Percentiles rank a stretch among this genome's conserved stretches.
These are phyloP conservation scores for Seiridium unicorne DNA, from an alignment of 2,329 filamentous ascomycete genomes.

Conservation along the genomic window DNA sequence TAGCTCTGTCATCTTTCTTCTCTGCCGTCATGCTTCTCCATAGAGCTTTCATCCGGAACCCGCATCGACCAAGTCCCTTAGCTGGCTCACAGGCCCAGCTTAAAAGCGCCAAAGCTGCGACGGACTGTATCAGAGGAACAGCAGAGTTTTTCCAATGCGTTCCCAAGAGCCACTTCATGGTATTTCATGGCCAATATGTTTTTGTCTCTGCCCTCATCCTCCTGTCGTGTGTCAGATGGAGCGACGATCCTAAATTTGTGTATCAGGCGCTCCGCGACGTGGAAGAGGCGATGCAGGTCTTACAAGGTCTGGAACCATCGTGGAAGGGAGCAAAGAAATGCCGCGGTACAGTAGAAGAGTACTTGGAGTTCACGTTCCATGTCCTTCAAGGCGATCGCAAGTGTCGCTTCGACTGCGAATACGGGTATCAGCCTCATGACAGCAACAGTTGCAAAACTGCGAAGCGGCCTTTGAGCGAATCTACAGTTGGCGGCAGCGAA, in stretches of 20 bases:
- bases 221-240: not conserved
- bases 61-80: not conserved
- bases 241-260: not conserved
- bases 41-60: not conserved
- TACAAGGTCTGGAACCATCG: not conserved
- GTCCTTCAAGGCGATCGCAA: not conserved
- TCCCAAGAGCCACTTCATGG: not conserved
- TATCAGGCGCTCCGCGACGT: not conserved
- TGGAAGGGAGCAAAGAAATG: constrained; percentile 2
- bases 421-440: not conserved
- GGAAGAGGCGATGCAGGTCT: not conserved
- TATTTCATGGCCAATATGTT: constrained; percentile 1
- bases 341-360: constrained; percentile 1
- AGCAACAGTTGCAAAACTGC: not conserved
- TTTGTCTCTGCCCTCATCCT: not conserved
- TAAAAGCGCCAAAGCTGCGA: constrained; percentile 1
- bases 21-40: not conserved
- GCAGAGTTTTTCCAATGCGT: not conserved
- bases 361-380: not conserved
- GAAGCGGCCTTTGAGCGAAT: not conserved
- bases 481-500: not conserved
- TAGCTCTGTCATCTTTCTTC: not conserved
- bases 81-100: not conserved
- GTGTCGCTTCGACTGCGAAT: not conserved
- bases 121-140: not conserved